phyloP scores from a whole-genome alignment of 768 basidiomycete species.

The Podaxis mareebaensis region DNA sequence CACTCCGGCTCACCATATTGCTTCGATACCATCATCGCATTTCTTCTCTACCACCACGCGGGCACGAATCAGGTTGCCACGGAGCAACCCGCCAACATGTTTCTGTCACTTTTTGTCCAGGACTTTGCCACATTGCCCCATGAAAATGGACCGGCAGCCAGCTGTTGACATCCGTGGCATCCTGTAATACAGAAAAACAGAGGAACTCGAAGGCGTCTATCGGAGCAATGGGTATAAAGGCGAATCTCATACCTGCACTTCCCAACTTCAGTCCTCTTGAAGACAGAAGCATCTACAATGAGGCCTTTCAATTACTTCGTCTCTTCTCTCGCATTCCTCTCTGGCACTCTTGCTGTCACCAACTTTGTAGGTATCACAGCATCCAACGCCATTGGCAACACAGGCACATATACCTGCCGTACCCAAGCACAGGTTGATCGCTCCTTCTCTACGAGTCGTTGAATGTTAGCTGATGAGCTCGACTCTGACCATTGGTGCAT shows the following conservation, averaged over 20 bases:
- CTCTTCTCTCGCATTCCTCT: constrained; percentile 16
- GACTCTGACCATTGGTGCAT: background rate
- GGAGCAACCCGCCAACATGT: background rate
- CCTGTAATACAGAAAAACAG: background rate
- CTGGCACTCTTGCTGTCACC: constrained; percentile 27
- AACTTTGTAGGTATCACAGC: constrained; percentile 33
- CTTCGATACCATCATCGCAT: background rate
- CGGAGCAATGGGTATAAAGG: background rate
- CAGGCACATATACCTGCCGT: constrained; percentile 31
- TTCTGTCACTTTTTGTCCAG: background rate
- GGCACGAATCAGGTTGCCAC: background rate
- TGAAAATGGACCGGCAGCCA: background rate
- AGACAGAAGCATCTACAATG: background rate
- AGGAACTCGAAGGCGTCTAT: background rate
- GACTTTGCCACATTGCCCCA: background rate
- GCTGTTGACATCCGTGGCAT: background rate
- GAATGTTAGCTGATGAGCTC: background rate
- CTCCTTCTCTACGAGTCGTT: background rate
- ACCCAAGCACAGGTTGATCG: constrained; percentile 32
- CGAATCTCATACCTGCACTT: background rate
- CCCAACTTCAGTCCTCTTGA: background rate
- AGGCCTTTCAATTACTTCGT: background rate
- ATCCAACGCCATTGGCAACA: constrained; percentile 33
- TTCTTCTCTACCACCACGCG: background rate
- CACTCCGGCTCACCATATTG: background rate